Evolutionary conservation across 768 basidiomycete species (phyloP), one percentile per base, ranked within the genome.

Genomic region (Mycena polygramma): DNA sequence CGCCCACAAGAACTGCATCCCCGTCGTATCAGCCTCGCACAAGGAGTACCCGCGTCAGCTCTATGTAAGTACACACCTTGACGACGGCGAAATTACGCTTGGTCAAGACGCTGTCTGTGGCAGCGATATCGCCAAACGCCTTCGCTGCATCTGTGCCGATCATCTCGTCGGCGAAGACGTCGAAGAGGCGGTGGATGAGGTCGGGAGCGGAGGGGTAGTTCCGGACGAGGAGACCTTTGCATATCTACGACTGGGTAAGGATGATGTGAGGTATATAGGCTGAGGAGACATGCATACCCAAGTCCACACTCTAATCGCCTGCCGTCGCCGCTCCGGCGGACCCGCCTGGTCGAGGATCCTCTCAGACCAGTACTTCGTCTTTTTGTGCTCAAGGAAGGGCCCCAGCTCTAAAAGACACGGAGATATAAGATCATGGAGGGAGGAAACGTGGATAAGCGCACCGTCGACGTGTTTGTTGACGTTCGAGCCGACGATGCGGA

Each of bases 71-170:
- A 73, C 84, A 65, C 66, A 95, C 97, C 85, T 92, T 92, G 46
- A 95, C 83, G 17, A 93, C 86, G 2, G 94, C 90, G 78, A 91
- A 87, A 75, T 97, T 93, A 58, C 84, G 83, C 81, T 95, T 98
- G 13, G 89, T 92, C 73, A 98, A 79, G 30, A 92, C 80, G 11
- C 81, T 77, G 73, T 95, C 94, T 1, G 84, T 79, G 37, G 85
- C 85, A 8, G 89, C 86, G 45, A 97, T 81, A 53, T 88, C 81
- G 0, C 95, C 94, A 46, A 98, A 79, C 0, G 90, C 89, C 69
- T 87, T 89, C 0, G 95, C 97, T 17, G 93, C 96, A 57, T 90
- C 87, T 85, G 89, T 89, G 19, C 87, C 87, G 48, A 98, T 81
- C 0, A 77, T 77, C 57, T 82, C 81, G 74, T 98, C 95, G 7